Evolutionary conservation across 495 filamentous ascomycete species (phyloP).

Genomic region (Penicillium cataractarum): DNA sequence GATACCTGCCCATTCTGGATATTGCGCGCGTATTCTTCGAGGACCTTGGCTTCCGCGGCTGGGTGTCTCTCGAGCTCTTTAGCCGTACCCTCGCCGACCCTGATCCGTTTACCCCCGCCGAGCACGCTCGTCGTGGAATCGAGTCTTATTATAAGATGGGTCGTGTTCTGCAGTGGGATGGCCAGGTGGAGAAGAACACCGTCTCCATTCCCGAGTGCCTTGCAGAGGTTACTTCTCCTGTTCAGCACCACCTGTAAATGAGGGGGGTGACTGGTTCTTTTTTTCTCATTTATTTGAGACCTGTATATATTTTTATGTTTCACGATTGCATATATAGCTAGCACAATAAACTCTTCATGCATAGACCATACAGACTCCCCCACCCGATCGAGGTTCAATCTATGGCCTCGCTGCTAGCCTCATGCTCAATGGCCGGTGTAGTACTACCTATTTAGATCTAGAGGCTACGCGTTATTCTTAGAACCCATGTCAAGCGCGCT

Average conservation of each 20-base stretch:
- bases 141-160: conserved; percentile 63
- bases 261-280: neutral
- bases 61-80: conserved; percentile 82
- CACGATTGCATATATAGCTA: neutral
- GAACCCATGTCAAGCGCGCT: no score
- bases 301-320: conserved; percentile 8
- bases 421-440: neutral
- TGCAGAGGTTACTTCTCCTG: conserved; percentile 19
- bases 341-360: neutral
- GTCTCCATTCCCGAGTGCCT: conserved; percentile 10
- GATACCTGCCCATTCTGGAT: conserved; percentile 68
- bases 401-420: neutral
- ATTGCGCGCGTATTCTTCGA: conserved; percentile 65
- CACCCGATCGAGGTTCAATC: neutral
- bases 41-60: conserved; percentile 69
- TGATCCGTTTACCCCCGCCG: conserved; percentile 55
- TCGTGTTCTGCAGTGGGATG: conserved; percentile 36
- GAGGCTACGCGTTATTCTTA: no score
- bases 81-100: conserved; percentile 64
- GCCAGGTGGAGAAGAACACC: conserved; percentile 11
- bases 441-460: no score
- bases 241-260: conserved; percentile 34
- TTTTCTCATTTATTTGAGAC: neutral
- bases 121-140: conserved; percentile 67
- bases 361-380: neutral